Conservation (phyloP, 352 stramenopile species). For the Phytopythium chamaehyphon region DNA sequence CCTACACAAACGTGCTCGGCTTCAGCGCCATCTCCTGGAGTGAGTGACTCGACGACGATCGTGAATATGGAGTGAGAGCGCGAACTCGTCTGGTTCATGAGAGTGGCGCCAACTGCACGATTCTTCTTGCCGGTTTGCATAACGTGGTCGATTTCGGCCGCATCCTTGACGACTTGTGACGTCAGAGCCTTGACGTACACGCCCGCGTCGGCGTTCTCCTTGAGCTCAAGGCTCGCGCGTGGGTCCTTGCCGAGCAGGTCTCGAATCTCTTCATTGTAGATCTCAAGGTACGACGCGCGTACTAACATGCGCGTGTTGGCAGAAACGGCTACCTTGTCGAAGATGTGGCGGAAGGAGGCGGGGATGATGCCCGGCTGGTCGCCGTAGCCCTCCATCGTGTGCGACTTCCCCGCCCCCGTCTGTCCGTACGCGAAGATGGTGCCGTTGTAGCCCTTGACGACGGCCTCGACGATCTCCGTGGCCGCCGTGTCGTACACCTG, state of each 20-base stretch:
- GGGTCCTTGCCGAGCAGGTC: constrained; percentile 91
- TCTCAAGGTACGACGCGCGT: constrained; percentile 94
- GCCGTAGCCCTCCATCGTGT: constrained; percentile 84
- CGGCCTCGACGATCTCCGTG: constrained; percentile 89
- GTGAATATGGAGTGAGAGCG: constrained; percentile 98
- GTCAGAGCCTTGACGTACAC: constrained; percentile 90
- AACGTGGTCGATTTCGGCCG: constrained; percentile 89
- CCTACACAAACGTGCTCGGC: constrained; percentile 94
- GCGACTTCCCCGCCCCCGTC: constrained; percentile 87
- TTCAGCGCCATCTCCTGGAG: constrained; percentile 45
- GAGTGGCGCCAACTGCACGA: constrained; percentile 91
- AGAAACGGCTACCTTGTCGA: constrained; percentile 83
- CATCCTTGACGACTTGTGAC: constrained; percentile 83
- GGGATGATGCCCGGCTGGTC: constrained; percentile 86
- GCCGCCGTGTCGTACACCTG: constrained; percentile 91
- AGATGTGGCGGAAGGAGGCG: constrained; percentile 90
- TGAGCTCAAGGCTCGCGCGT: constrained; percentile 78
- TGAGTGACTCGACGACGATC: constrained; percentile 93
- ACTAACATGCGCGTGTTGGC: constrained; percentile 96
- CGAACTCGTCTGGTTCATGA: constrained; percentile 97
- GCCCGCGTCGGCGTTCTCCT: constrained; percentile 89
- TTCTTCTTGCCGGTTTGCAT: constrained; percentile 95
- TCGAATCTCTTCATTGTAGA: constrained; percentile 98
- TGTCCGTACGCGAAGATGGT: constrained; percentile 92
- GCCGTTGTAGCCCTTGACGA: constrained; percentile 91